Percentiles rank a stretch among this genome's conserved stretches.
phyloP scores from a whole-genome alignment of 129 eudicot genomes.

The Silybum marianum region DNA sequence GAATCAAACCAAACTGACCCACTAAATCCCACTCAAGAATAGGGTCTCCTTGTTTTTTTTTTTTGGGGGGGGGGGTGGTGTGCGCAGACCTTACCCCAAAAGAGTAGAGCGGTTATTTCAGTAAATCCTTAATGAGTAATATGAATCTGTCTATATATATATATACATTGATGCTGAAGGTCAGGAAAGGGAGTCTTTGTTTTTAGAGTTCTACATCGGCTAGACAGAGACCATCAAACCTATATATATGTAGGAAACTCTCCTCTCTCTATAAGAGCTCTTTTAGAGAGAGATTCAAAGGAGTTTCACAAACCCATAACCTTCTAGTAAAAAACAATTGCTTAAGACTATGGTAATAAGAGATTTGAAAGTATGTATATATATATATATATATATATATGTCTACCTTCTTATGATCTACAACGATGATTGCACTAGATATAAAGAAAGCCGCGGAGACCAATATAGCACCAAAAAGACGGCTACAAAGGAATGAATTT shows the following conservation, averaged over 20 bases:
- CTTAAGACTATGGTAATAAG: not conserved
- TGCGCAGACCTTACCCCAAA: not conserved
- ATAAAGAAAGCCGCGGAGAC: slow-evolving; percentile 58
- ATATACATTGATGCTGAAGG: not conserved
- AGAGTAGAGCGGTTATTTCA: not conserved
- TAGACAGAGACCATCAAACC: not conserved
- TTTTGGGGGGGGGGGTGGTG: not conserved
- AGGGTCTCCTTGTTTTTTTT: not conserved
- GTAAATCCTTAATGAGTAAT: slow-evolving; percentile 2
- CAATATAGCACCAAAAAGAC: slow-evolving; percentile 50
- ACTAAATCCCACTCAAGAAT: not conserved
- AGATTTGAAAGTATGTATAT: not conserved
- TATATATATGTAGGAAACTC: not conserved
- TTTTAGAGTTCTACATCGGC: not conserved
- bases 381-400: not conserved
- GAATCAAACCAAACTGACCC: not conserved
- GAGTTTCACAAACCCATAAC: not conserved
- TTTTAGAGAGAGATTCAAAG: not conserved
- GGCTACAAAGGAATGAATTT: slow-evolving; percentile 42
- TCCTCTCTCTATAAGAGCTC: not conserved
- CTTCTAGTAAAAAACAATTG: not conserved
- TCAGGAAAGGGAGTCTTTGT: not conserved
- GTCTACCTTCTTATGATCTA: slow-evolving; percentile 59
- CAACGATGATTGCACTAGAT: slow-evolving; percentile 50
- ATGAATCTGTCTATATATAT: not conserved